Conservation (phyloP, 495 filamentous ascomycete genomes). For the Clohesyomyces aquaticus region DNA sequence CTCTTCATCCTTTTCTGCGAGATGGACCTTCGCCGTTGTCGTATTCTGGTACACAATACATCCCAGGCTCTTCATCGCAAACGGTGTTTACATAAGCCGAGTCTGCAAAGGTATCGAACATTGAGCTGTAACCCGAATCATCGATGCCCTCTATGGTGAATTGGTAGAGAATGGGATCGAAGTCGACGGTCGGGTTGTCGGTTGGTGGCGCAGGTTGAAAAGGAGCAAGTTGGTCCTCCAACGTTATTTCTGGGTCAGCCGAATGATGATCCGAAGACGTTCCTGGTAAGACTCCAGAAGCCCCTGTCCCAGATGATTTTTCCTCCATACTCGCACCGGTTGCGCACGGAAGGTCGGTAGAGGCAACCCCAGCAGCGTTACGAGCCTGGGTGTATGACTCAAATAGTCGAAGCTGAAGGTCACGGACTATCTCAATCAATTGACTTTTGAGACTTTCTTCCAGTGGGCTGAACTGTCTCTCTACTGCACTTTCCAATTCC, state of each 20-base stretch:
- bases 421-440: slow-evolving; percentile 23
- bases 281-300: background rate
- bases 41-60: background rate
- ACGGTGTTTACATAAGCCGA: background rate
- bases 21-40: slow-evolving; percentile 17
- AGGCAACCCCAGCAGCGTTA: background rate
- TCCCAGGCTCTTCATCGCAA: background rate
- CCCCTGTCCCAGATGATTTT: background rate
- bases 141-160: slow-evolving; percentile 3
- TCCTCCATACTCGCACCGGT: background rate
- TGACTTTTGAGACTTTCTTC: slow-evolving; percentile 27
- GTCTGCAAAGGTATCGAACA: slow-evolving; percentile 1
- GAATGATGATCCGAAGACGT: background rate
- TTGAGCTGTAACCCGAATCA: slow-evolving; percentile 12
- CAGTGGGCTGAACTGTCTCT: slow-evolving; percentile 8
- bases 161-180: slow-evolving; percentile 17
- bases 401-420: slow-evolving; percentile 23
- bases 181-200: background rate
- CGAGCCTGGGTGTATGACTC: slow-evolving; percentile 12
- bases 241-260: background rate
- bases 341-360: background rate
- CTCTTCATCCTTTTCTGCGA: background rate
- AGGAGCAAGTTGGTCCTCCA: slow-evolving; percentile 5
- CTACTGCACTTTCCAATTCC: slow-evolving; percentile 19
- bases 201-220: slow-evolving; percentile 4